Percentiles rank a stretch among this genome's conserved stretches.
phyloP scores from a whole-genome alignment of 768 basidiomycete genomes.

The Goffeauzyma gilvescens region DNA sequence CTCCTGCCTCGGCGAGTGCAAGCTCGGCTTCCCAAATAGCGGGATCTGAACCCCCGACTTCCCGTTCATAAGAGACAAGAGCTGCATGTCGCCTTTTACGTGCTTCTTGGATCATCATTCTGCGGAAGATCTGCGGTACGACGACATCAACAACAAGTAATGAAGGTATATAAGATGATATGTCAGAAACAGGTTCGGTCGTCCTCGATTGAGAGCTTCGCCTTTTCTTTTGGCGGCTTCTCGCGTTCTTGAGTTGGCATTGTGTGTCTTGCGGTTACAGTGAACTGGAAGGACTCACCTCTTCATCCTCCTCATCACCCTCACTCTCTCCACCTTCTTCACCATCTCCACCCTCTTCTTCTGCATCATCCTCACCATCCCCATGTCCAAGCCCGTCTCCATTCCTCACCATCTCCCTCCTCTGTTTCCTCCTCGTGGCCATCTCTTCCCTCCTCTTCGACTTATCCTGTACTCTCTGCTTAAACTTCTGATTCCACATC shows the following conservation, averaged over 20 bases:
- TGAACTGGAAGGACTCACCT: not conserved
- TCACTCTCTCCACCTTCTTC: slow-evolving; percentile 1
- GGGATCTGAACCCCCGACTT: slow-evolving; percentile 11
- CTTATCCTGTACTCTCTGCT: slow-evolving; percentile 1
- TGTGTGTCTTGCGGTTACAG: too few species aligned
- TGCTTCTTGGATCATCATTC: slow-evolving; percentile 6
- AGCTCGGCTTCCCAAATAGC: slow-evolving; percentile 8
- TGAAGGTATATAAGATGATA: not conserved
- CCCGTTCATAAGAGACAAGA: slow-evolving; percentile 5
- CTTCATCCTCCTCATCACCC: slow-evolving; percentile 8
- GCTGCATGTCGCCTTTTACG: slow-evolving; percentile 1
- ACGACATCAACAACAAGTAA: not conserved
- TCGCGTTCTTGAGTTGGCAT: too few species aligned
- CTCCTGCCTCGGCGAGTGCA: slow-evolving; percentile 1
- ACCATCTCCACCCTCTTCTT: not conserved
- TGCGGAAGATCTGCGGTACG: slow-evolving; percentile 6
- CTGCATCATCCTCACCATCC: not conserved
- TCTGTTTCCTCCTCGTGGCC: not conserved
- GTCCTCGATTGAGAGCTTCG: too few species aligned
- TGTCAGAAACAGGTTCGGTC: too few species aligned
- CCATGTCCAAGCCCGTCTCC: not conserved
- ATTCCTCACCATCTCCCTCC: not conserved
- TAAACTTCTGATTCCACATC: slow-evolving; percentile 10
- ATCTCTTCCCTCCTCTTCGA: not conserved
- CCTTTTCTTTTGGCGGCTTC: too few species aligned